Base-by-base conservation (phyloP, 495 filamentous ascomycete genomes). In the Chaetomium fimeti region DNA sequence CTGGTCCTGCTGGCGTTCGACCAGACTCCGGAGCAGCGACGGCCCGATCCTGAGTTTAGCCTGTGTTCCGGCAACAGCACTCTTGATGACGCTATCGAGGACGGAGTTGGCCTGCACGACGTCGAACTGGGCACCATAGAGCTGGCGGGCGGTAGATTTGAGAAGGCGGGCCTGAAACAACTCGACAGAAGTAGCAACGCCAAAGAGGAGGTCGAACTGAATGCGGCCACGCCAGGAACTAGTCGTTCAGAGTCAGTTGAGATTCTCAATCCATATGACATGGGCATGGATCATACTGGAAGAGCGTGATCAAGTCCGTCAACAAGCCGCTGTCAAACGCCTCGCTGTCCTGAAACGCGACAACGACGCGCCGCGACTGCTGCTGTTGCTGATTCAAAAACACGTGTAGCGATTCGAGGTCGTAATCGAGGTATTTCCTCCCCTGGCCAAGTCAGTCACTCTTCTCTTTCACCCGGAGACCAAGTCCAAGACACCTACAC, bases 171-270 rank as follows among this genome's bases (percentile, higher is more conserved):
- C 85, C 71, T 96, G 89, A 69, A 98, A 95, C 15, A 93, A 81
- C 61, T 96, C 92, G 15, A 94, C 84, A 1, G 93, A 95, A 0
- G 95, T 98, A 9, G 91, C 92, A 49, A 98, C 85, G 24, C 92
- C 92, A 66, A 98, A 90, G 16, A 98, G 76, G 5, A 95, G 78
- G 2, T 91, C 86, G 66, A 98, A 92, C 11, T 91, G 92, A 68
- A 97, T 92, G n/a, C 93, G 88, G 74, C 92, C 86, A 51, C 85
- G 76, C 90, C 94, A 97, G 12, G 89, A 91, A 67, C 91, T 93
- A 36, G 12, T 36, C 8, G 11, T 20, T 13, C 51, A 22, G 13
- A 4, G 60, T 75, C 27, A 73, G 67, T 36, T 29, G 18, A 43
- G 5, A 11, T 6, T n/a, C 20, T 24, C 18, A 2, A 32, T n/a